These are phyloP conservation scores for Verticillium dahliae DNA, from an alignment of 2,329 filamentous ascomycete genomes.

Conservation along the genomic window DNA sequence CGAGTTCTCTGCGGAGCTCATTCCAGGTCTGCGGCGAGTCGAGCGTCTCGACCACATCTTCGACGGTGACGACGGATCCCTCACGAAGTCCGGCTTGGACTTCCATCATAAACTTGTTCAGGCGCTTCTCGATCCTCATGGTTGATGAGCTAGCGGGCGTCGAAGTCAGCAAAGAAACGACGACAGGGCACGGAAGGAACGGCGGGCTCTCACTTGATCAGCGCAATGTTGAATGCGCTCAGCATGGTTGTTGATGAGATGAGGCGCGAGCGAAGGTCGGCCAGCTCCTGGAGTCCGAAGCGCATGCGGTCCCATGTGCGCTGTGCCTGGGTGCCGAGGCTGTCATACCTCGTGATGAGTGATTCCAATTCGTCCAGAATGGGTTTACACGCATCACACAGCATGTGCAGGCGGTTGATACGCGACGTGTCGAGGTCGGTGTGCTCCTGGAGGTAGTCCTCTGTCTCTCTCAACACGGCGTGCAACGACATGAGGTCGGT, in stretches of 20 bases:
- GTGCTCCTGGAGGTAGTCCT: not conserved
- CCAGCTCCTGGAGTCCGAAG: not conserved
- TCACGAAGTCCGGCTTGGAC: not conserved
- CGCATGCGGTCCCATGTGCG: not conserved
- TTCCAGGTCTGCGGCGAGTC: not conserved
- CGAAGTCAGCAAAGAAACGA: too few relatives aligned
- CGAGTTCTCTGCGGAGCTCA: not conserved
- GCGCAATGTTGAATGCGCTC: not conserved
- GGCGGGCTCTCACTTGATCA: not conserved
- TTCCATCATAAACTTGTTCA: not conserved
- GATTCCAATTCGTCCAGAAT: not conserved
- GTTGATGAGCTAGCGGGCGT: not conserved
- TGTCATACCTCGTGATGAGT: not conserved
- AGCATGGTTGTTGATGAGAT: not conserved
- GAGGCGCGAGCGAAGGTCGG: not conserved
- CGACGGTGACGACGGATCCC: not conserved
- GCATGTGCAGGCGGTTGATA: not conserved
- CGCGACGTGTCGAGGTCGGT: not conserved
- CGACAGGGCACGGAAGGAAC: not conserved
- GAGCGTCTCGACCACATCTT: not conserved
- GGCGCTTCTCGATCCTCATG: not conserved
- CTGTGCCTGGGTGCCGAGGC: not conserved
- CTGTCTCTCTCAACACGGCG: not conserved
- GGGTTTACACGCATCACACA: not conserved
- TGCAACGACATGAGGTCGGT: not conserved